Base-by-base conservation (phyloP, 2,329 filamentous ascomycete species). In the Tolypocladium cylindrosporum region DNA sequence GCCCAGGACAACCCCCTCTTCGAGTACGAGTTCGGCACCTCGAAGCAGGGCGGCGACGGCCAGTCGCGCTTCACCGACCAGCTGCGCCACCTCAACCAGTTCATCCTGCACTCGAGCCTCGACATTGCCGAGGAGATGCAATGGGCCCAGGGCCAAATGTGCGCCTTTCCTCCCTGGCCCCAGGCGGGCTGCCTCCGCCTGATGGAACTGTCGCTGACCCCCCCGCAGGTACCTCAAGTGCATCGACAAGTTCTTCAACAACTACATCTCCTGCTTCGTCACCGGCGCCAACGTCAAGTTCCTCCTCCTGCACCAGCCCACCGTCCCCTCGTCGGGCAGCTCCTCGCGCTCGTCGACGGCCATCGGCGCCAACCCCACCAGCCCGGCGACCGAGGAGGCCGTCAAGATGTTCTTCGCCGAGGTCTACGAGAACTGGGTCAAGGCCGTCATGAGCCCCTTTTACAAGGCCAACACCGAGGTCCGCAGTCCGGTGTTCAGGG, bases 61-160 rank as follows among this genome's bases (percentile, higher is more conserved):
- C 81, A 91, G 71, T 84, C 93, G 61, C 89, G 90, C 69, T 97
- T 97, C 79, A 85, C 83, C 59, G 90, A 96, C 63, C 87, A 95
- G 68, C 89, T 93, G 57, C 86, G 90, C 62, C 90, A 96, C 73
- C 88, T 97, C 80, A 97, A 97, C 77, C 94, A 97, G 74, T 97
- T 99, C 77, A 91, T 97, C 70, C 86, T 96, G 39, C 93, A 99
- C 77, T 92, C 90, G 65, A 90, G 90, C 64, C 79, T 99, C 58
- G 94, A 99, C 72, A 90, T 97, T 52, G 89, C 96, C 55, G 94
- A 99, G 76, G 94, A 99, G 74, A 86, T 93, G 37, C 94, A 97
- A 76, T 99, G 94, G 93, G 88, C 85, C 8, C 90, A 80, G 61
- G 89, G 89, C 5, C 87, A 90, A 65, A 88, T 96, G 91, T 95